Conservation (phyloP, 257 asterid species). For the Scutellaria minor region DNA sequence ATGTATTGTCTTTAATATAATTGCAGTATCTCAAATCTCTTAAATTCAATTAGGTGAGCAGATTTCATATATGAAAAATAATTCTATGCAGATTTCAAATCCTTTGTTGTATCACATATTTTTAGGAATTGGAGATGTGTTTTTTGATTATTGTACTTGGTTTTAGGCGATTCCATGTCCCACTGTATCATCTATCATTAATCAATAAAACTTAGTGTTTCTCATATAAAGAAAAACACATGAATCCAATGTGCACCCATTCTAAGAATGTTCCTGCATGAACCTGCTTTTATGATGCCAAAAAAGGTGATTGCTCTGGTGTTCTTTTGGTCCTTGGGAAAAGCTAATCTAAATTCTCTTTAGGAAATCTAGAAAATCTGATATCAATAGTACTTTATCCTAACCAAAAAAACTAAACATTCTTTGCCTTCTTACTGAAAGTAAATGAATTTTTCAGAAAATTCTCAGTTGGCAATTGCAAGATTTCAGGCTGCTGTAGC, state of each 20-base stretch:
- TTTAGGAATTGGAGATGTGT: too few relatives aligned
- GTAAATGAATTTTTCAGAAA: conserved; percentile 60
- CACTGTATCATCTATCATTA: too few relatives aligned
- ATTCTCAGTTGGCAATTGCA: conserved; percentile 83
- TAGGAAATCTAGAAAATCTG: conserved; percentile 19
- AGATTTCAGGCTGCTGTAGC: conserved; percentile 99
- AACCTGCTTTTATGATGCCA: conserved; percentile 10
- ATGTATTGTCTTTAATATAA: not conserved
- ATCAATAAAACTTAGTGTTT: too few relatives aligned
- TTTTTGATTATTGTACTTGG: too few relatives aligned
- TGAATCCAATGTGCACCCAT: conserved; percentile 9
- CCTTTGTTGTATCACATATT: too few relatives aligned
- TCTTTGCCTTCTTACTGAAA: conserved; percentile 28
- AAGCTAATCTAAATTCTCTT: conserved; percentile 13
- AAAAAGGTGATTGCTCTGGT: not conserved
- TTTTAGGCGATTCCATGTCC: too few relatives aligned
- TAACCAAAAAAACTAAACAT: conserved; percentile 22
- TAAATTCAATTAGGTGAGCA: conserved; percentile 6
- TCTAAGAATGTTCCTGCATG: conserved; percentile 23
- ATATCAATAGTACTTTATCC: conserved; percentile 6
- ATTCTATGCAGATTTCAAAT: not conserved
- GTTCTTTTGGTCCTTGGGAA: conserved; percentile 16
- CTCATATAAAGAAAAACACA: too few relatives aligned
- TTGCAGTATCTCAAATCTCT: not conserved
- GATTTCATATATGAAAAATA: not conserved